Base-by-base conservation (phyloP, 805 yeast genomes). In the Saturnispora zaruensis region DNA sequence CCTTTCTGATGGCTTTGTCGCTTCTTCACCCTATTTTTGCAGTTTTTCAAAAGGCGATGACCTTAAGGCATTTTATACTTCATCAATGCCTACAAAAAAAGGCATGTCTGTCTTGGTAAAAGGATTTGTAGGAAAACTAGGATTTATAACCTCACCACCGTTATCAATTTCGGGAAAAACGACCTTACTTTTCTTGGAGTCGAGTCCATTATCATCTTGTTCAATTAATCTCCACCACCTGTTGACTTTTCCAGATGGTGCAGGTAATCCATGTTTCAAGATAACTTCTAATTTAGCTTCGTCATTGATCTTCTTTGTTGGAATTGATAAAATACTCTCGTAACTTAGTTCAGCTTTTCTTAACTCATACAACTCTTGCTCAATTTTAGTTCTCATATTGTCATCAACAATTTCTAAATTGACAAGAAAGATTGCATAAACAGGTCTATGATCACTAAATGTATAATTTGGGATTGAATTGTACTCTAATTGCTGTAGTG, bases 361-460 rank as follows among this genome's bases (percentile, higher is more conserved):
- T 68, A 51, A 62, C 68, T 57, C 82, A 58, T 84, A 82, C 23
- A 85, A 66, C 44, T 77, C 77, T 30, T 74, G 71, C 14, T 81
- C 74, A 44, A 86, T 59, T 6, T 66, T 62, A 28, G 74, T 70
- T 62, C 75, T 81, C 41, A 71, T 59, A 3, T 63, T 58, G 57
- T 82, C 84, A 64, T 90, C 81, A 21, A 87, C 74, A 9, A 85
- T 77, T 37, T 79, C 78, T 4, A 86, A 81, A 25, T 69, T 71
- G 0, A 88, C 83, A 21, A 66, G 66, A 62, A 84, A 90, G 2
- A 78, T 65, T 0, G 89, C 95, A 61, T 76, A 79, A 0, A 91
- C 96, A 0, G 98, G 97, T 44, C 95, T 70, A 65, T 91, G 99
- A 61, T 91, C 99, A 0, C 96, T 87, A 58, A 86, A 84, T 16